These are phyloP conservation scores for Ophiorrhiza pumila DNA, from an alignment of 257 asterid species.

Conservation along the genomic window DNA sequence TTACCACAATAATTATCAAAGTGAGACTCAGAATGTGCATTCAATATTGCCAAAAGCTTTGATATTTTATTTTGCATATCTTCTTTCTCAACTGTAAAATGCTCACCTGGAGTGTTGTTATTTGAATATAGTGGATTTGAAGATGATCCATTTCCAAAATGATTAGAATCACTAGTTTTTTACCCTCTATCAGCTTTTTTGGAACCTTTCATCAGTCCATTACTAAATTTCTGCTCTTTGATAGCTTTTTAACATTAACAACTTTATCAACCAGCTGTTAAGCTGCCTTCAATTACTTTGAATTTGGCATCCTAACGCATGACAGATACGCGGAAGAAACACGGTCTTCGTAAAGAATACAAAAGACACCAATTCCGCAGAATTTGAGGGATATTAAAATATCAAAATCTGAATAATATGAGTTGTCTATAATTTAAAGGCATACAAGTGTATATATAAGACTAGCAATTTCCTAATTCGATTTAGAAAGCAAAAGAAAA, in stretches of 20 bases:
- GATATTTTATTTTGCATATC: conserved; percentile 55
- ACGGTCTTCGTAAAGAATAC: too few relatives aligned
- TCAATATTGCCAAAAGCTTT: conserved; percentile 67
- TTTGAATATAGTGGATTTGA: conserved; percentile 30
- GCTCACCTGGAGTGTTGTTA: conserved; percentile 31
- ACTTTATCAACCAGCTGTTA: conserved; percentile 65
- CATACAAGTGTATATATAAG: too few relatives aligned
- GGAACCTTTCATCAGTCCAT: conserved; percentile 27
- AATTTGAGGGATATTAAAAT: too few relatives aligned
- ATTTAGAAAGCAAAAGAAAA: too few relatives aligned
- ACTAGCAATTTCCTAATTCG: too few relatives aligned
- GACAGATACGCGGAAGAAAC: too few relatives aligned
- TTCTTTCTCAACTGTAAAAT: conserved; percentile 55
- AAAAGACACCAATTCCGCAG: too few relatives aligned
- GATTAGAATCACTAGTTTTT: conserved; percentile 32
- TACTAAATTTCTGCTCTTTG: conserved; percentile 36
- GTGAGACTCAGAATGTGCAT: too few relatives aligned
- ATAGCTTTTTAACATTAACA: conserved; percentile 56
- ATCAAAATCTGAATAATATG: too few relatives aligned
- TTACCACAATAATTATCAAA: too few relatives aligned
- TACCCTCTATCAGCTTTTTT: conserved; percentile 34
- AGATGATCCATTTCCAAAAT: conserved; percentile 27
- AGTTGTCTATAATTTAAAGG: too few relatives aligned
- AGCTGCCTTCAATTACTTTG: conserved; percentile 64
- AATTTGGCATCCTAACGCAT: too few relatives aligned